Evolutionary conservation across 768 basidiomycete genomes (phyloP), one percentile per base, ranked within the genome.

Genomic region (Multifurca ochricompacta): DNA sequence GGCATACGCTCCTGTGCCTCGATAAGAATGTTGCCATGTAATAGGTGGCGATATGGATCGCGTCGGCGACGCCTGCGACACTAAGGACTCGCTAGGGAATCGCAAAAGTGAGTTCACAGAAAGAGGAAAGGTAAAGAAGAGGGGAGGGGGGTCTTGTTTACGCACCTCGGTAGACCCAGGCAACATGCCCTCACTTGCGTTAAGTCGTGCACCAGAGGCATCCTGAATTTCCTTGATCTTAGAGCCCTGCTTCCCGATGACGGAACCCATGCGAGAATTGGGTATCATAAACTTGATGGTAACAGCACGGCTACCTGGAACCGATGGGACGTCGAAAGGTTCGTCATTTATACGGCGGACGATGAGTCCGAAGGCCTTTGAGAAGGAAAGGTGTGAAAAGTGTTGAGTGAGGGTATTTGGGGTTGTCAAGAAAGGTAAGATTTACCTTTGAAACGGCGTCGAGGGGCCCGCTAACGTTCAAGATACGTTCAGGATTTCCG

Each of bases 161-260:
- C 76, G 63, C 66, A 95, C 94, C 86, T 99, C 96, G 19, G 95
- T 98, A n/a, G 92, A 96, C 14, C 96, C 96, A 2, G 96, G 95
- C 28, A 99, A 78, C 94, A 98, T 96, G 48, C 92, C 89, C 70
- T 98, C 96, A 65, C 89, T 92, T 19, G 96, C 96, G 66, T 98
- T 98, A 62, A 99, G 73, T 58, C 93, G 76, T 14, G 96, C 96
- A 32, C 96, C 96, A 59, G 89, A 92, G 25, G 96, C 96, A 65
- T 99, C 96, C 67, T 99, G 96, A 60, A 99, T 99, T 72, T 99
- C 96, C 74, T 97, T 97, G 69, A 99, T 99, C 71, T 99, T 99
- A 34, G 86, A 85, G 30, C 96, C 96, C 59, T 87, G 89, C 69
- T 96, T 98, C 53, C 96, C 96, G 65, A 99, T 99, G 56, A 97